Evolutionary conservation across 495 filamentous ascomycete genomes (phyloP), one percentile per base, ranked within the genome.

Genomic region (Massariosphaeria phaeospora): DNA sequence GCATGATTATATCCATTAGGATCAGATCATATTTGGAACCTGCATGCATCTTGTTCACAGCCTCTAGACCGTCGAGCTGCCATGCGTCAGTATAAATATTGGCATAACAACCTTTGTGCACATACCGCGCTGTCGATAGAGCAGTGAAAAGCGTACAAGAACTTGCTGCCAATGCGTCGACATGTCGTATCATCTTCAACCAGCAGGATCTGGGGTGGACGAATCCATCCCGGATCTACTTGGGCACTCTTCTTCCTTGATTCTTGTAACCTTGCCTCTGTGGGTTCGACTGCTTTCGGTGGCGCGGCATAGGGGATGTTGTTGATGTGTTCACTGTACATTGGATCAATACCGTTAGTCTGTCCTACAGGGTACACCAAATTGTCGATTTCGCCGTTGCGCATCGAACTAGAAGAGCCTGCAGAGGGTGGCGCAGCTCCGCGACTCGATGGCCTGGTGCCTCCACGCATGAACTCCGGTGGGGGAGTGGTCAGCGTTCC

Each of bases 1-100:
- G 93, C 91, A 98, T 96, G 55, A 97, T 95, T 61, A 98, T 97
- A 72, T 97, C 94, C 93, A 98, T 98, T 36, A 97, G 79, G 38
- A 98, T 89, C 34, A 98, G 71, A 66, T 97, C 91, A 69, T 94
- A 97, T 29, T 86, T 88, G 15, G 83, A 81, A 13, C 85, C 84
- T 27, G 76, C 73, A 66, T 88, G 89, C 64, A 96, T 84, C 68
- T 95, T 96, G 67, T 88, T 89, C 34, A 96, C 91, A 41, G 93
- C 91, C 69, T 95, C 88, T 45, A 95, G 72, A 11, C 93, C 93
- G 71, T 98, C 88, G 48, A 85, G 79, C 88, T 95, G 63, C 46
- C 43, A 40, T 25, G 5, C 31, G 36, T 75, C 55, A 70, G 59
- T 42, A 31, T 12, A 38, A n/a, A 10, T 25, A 12, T 9, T 6